Conservation (phyloP, 768 basidiomycete genomes). For the Podaxis rugospora region DNA sequence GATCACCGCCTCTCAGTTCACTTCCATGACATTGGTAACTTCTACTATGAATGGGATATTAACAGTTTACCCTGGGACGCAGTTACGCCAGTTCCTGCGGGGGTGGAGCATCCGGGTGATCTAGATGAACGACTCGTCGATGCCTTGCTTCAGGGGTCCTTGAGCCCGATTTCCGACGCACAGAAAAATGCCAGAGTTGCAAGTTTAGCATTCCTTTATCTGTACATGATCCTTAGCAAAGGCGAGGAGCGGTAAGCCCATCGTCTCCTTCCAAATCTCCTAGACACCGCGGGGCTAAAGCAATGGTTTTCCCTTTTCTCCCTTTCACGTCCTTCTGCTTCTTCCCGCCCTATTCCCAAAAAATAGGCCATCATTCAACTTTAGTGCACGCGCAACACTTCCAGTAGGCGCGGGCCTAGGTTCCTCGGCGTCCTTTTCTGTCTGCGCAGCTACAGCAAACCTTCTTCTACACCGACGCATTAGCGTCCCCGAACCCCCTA, state of each 20-base stretch:
- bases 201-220: constrained; percentile 79
- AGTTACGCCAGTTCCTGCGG: constrained; percentile 47
- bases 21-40: constrained; percentile 75
- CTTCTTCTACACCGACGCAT: constrained; percentile 75
- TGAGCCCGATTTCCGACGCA: constrained; percentile 31
- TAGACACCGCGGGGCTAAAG: constrained; percentile 7
- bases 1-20: constrained; percentile 73
- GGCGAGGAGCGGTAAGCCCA: constrained; percentile 50
- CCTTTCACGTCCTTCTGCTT: constrained; percentile 17
- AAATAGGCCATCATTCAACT: constrained; percentile 69
- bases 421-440: constrained; percentile 94
- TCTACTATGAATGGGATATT: constrained; percentile 79
- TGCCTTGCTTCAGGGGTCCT: constrained; percentile 51
- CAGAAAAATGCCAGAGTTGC: constrained; percentile 38
- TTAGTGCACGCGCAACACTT: constrained; percentile 81
- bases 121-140: constrained; percentile 74
- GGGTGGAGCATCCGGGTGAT: constrained; percentile 52
- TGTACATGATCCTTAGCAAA: constrained; percentile 79
- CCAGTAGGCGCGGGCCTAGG: constrained; percentile 96
- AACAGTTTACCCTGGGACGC: constrained; percentile 76
- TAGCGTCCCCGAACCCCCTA: constrained; percentile 45
- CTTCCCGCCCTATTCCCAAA: constrained; percentile 5
- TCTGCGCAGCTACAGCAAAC: constrained; percentile 76
- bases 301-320: constrained; percentile 9
- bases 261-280: constrained; percentile 1